Conservation (phyloP, 208 protist genomes). For the Naegleria fowleri region DNA sequence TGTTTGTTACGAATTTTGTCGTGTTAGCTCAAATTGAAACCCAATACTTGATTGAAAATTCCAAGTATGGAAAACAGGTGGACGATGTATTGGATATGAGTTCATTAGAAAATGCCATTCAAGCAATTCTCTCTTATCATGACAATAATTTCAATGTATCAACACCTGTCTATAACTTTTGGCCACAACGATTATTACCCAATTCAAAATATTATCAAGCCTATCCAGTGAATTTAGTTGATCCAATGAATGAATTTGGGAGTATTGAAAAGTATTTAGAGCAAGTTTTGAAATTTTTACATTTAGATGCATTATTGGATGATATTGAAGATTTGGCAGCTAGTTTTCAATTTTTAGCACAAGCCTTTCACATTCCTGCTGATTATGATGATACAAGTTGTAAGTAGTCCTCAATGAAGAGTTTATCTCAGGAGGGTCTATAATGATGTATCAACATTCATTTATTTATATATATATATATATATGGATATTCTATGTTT, state of each 20-base stretch:
- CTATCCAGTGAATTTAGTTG: background rate
- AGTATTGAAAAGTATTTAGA: background rate
- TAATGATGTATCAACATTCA: too few relatives aligned
- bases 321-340: background rate
- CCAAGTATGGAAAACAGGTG: background rate
- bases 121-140: background rate
- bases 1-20: constrained; percentile 14
- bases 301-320: background rate
- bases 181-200: background rate
- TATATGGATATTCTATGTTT: too few relatives aligned
- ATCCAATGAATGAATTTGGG: background rate
- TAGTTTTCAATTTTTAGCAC: background rate
- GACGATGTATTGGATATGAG: background rate
- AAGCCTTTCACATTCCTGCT: constrained; percentile 3
- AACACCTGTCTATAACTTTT: background rate
- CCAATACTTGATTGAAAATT: background rate
- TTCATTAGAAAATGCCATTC: background rate
- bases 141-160: background rate
- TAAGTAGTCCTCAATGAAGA: too few relatives aligned
- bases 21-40: background rate
- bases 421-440: too few relatives aligned
- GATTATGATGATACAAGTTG: background rate
- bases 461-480: too few relatives aligned
- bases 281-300: background rate
- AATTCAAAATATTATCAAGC: background rate